Base-by-base conservation (phyloP, 2,329 filamentous ascomycete genomes). In the Trichoderma lentiforme region DNA sequence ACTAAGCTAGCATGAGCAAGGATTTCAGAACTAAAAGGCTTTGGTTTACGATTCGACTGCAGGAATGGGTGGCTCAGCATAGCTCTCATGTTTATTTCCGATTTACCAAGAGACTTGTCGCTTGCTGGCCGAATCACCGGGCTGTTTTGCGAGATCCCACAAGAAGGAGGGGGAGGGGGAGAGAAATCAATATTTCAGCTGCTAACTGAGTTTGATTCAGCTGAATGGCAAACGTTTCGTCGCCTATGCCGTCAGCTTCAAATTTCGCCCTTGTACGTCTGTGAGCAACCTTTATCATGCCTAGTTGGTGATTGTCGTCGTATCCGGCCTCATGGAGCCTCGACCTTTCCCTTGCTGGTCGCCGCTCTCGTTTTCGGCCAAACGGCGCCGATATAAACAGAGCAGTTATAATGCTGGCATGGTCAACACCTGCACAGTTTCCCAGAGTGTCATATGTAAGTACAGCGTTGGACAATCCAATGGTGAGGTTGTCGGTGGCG, bases 1-100 rank as follows among this genome's bases (percentile, higher is more conserved):
- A 47, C 67, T 62, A 70, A 53, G 47, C 60, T 70, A 70, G 64
- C 30, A 39, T 67, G 64, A 24, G 61, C 67, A 70, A 36, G 67
- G 67, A 24, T 56, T 24, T 36, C 3, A 21, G 3, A 14, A 21
- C 18, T 36, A 26, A 34, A 53, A 21, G 39, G 53, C 67, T 53
- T 30, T 62, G 57, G 28, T 70, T 53, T 70, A 47, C 67, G 67
- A 70, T 53, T 36, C 21, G 57, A 26, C 43, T 51, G 57, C 57
- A 70, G 39, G 67, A 61, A 61, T 53, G 21, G 57, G 57, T 43
- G 39, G 39, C 57, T 53, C 39, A 62, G 57, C 47, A 62, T 26
- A 58, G 47, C 34, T 57, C 61, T 32, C 43, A 30, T 26, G 51
- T 36, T 58, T 26, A 26, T 71, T 71, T 67, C 32, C 36, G 30